Evolutionary conservation across 1,284 basidiomycete species (phyloP), one percentile per base, ranked within the genome.

Genomic region (Ganoderma lucidum): DNA sequence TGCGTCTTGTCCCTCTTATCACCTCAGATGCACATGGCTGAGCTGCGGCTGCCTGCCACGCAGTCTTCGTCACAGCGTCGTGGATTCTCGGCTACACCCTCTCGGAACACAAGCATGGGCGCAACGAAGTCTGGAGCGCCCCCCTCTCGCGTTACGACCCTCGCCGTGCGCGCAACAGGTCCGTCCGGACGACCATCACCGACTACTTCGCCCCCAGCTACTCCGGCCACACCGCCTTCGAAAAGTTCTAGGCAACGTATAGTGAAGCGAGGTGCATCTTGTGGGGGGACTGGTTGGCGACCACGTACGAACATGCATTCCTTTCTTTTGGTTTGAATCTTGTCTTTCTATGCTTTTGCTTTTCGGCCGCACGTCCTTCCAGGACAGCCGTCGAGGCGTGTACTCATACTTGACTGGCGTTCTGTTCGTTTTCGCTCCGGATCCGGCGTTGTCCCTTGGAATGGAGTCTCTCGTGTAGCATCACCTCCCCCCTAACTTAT

Each of bases 91-190:
- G 82, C 68, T 88, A 84, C 76, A 72, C 83, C 41, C 61, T 86
- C 66, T 74, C 76, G 17, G 83, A 89, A 74, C 80, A 83, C 75
- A 77, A 73, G 60, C 79, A 79, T 42, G 87, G 88, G 59, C 79
- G 85, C 77, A 84, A 81, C 62, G 85, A 88, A 73, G 79, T 89
- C 73, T 87, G 87, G 84, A 73, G 78, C 60, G 83, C 81, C 70
- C 80, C 87, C 19, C 80, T 90, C 62, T 86, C 86, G 15, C 83
- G 84, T 65, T 90, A 86, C 77, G 78, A 70, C 45, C 75, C 76
- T 37, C 75, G 72, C 41, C 30, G 51, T 15, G 32, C 64, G 37
- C 66, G 70, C 19, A 62, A 56, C 63, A 56, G 66, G n/a, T 65
- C 68, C 51, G 15, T 51, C 58, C 70, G 70, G 17, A 63, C 70